Percentiles rank a stretch among this genome's conserved stretches.
Evolutionary conservation across 2,329 filamentous ascomycete genomes (phyloP).

Genomic region (Penicillium sp.): DNA sequence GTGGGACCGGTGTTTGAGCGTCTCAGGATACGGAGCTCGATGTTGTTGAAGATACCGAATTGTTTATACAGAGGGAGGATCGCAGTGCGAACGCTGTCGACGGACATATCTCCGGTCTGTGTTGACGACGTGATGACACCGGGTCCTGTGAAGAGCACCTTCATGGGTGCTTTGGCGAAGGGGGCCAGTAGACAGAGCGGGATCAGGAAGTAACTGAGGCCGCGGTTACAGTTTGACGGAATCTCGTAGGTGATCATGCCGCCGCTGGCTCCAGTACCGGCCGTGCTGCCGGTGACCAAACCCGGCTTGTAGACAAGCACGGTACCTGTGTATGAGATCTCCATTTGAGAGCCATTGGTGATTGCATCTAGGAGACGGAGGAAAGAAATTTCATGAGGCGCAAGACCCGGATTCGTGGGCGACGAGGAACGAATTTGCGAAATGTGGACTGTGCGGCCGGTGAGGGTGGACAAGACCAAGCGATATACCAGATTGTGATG

Average conservation of each 20-base stretch:
- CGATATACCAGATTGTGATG: slow-evolving; percentile 80
- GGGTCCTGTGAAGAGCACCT: slow-evolving; percentile 82
- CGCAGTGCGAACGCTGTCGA: slow-evolving; percentile 90
- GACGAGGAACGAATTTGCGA: slow-evolving; percentile 89
- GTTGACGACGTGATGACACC: slow-evolving; percentile 91
- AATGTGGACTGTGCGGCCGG: slow-evolving; percentile 83
- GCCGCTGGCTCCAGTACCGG: slow-evolving; percentile 68
- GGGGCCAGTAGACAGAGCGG: slow-evolving; percentile 87
- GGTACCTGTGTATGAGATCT: slow-evolving; percentile 95
- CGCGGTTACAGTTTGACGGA: slow-evolving; percentile 71
- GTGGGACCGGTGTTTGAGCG: slow-evolving; percentile 73
- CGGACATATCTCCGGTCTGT: slow-evolving; percentile 78
- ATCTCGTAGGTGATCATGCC: slow-evolving; percentile 80
- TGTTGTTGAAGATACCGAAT: slow-evolving; percentile 82
- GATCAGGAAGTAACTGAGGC: slow-evolving; percentile 87
- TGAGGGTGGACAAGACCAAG: slow-evolving; percentile 85
- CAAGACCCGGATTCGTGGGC: slow-evolving; percentile 81
- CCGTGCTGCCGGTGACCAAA: slow-evolving; percentile 79
- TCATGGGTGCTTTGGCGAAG: slow-evolving; percentile 88
- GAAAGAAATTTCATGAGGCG: slow-evolving; percentile 91
- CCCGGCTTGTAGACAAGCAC: slow-evolving; percentile 89
- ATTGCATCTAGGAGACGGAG: slow-evolving; percentile 89
- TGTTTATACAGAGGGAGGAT: slow-evolving; percentile 84
- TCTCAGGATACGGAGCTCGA: slow-evolving; percentile 79
- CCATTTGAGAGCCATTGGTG: slow-evolving; percentile 91